Conservation (phyloP, 2,329 filamentous ascomycete species). For the Fusarium sarcochroum region DNA sequence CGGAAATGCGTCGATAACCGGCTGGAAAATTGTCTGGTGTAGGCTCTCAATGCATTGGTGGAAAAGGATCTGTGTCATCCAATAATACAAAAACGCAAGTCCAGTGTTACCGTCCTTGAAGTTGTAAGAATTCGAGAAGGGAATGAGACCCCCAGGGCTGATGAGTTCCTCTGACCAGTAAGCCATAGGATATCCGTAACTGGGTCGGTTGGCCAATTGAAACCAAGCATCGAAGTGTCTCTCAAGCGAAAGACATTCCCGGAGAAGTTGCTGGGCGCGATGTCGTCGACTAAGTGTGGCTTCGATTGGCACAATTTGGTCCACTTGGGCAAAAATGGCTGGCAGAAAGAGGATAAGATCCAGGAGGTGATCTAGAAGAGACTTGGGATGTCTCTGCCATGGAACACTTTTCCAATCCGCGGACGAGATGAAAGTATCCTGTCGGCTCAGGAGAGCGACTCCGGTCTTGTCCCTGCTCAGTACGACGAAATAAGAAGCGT, state of each 20-base stretch:
- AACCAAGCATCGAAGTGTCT: conserved; percentile 65
- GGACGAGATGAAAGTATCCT: conserved; percentile 64
- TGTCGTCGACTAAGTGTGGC: conserved; percentile 59
- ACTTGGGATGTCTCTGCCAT: conserved; percentile 67
- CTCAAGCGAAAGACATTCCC: conserved; percentile 63
- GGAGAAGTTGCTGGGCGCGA: conserved; percentile 64
- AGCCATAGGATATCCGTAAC: conserved; percentile 49
- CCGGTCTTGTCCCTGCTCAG: conserved; percentile 56
- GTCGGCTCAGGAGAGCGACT: conserved; percentile 64
- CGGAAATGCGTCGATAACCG: conserved; percentile 58
- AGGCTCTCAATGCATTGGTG: conserved; percentile 63
- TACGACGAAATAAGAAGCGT: conserved; percentile 2
- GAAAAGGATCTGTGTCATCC: conserved; percentile 65
- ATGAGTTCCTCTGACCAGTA: conserved; percentile 59
- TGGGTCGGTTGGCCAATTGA: conserved; percentile 47
- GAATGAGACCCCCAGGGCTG: conserved; percentile 52
- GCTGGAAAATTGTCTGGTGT: conserved; percentile 60
- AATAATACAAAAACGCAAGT: conserved; percentile 67
- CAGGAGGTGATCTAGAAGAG: conserved; percentile 65
- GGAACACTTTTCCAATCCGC: conserved; percentile 67
- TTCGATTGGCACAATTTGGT: conserved; percentile 57
- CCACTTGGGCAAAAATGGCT: conserved; percentile 60
- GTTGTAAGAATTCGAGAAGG: conserved; percentile 61
- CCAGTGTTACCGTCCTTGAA: conserved; percentile 63
- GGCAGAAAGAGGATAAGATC: conserved; percentile 65